Evolutionary conservation across 805 yeast species (phyloP).

Genomic region (Candida easanensis): DNA sequence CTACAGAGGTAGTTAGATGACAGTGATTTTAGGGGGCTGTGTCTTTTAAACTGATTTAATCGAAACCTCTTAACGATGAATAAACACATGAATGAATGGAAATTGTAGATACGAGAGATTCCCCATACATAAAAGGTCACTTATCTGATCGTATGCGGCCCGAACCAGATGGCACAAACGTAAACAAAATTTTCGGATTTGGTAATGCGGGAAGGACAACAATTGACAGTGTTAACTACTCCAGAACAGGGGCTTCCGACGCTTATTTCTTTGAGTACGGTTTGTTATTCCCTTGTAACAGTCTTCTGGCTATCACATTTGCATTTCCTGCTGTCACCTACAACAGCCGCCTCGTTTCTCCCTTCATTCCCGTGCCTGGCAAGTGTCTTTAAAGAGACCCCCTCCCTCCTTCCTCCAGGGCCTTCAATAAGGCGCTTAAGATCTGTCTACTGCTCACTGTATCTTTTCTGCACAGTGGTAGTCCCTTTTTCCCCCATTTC

Average conservation of each 20-base stretch:
- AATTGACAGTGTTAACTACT: neutral
- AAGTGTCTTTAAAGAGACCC: neutral
- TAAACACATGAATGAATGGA: no score
- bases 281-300: neutral
- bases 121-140: no score
- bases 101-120: no score
- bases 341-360: neutral
- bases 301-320: neutral
- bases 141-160: neutral
- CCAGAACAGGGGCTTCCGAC: neutral
- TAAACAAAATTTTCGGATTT: constrained; percentile 14
- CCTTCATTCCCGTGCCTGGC: constrained; percentile 2
- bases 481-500: no score
- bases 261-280: no score
- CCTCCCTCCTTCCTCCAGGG: no score
- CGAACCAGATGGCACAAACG: constrained; percentile 9
- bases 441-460: no score
- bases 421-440: no score
- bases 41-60: no score
- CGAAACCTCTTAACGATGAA: no score
- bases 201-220: neutral
- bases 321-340: neutral
- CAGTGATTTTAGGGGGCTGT: no score
- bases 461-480: no score
- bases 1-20: constrained; percentile 59